Evolutionary conservation across 2,329 filamentous ascomycete genomes (phyloP).

Genomic region (Botrytis sinoallii): DNA sequence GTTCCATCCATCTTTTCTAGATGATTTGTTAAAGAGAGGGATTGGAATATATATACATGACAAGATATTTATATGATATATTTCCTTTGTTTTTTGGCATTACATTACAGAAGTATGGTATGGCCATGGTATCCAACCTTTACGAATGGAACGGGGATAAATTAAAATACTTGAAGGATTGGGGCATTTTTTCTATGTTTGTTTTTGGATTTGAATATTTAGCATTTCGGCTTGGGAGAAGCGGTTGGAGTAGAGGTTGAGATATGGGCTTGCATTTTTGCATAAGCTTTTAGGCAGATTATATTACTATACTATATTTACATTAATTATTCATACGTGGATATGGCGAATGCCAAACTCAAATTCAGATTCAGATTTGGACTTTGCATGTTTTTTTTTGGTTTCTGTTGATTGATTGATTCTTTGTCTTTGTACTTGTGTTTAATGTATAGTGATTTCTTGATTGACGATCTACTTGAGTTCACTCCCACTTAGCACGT

Average conservation of each 20-base stretch:
- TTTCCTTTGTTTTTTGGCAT: slow-evolving; percentile 4
- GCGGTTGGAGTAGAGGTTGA: not conserved
- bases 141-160: not conserved
- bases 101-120: not conserved
- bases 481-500: too few relatives aligned
- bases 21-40: not conserved
- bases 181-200: not conserved
- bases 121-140: not conserved
- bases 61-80: not conserved
- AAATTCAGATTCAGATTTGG: not conserved
- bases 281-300: not conserved
- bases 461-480: not conserved
- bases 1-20: slow-evolving; percentile 39
- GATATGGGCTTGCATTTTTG: not conserved
- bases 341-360: not conserved
- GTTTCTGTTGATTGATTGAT: not conserved
- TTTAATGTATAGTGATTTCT: not conserved
- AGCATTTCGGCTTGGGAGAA: not conserved
- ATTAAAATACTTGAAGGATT: not conserved
- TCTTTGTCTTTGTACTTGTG: not conserved
- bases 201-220: not conserved
- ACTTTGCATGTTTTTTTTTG: not conserved
- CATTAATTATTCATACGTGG: not conserved
- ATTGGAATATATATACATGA: not conserved
- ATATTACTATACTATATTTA: not conserved